Evolutionary conservation across 2,329 filamentous ascomycete species (phyloP).

Genomic region (Pseudogymnoascus sp.): DNA sequence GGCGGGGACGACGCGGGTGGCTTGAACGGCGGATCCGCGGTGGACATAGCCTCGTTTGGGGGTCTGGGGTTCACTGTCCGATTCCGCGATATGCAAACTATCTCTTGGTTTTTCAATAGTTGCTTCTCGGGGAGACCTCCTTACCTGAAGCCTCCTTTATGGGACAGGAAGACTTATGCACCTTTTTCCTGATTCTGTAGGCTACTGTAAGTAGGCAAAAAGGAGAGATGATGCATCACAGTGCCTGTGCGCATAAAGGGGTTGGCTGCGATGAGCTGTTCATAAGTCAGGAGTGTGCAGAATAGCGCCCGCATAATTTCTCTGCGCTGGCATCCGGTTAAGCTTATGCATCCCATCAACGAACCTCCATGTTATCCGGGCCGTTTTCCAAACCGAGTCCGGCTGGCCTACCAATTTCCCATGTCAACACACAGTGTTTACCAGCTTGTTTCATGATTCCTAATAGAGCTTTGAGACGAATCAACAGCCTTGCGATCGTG

Average conservation of each 20-base stretch:
- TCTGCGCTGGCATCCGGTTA: not conserved
- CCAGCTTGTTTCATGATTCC: not conserved
- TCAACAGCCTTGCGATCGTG: conserved; percentile 5
- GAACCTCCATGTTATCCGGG: not conserved
- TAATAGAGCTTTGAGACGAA: not conserved
- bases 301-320: not conserved
- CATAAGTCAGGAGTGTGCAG: not conserved
- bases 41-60: conserved; percentile 7
- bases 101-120: not conserved
- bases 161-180: conserved; percentile 3
- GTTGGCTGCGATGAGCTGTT: not conserved
- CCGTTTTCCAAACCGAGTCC: not conserved
- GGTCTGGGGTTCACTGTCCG: conserved; percentile 4
- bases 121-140: not conserved
- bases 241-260: not conserved
- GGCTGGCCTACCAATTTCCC: conserved; percentile 6
- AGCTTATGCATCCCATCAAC: not conserved
- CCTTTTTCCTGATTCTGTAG: not conserved
- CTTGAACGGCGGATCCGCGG: conserved; percentile 3
- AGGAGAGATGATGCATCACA: not conserved
- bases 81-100: conserved; percentile 3
- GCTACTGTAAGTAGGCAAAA: not conserved
- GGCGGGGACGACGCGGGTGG: conserved; percentile 4
- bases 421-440: conserved; percentile 4
- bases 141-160: not conserved